Base-by-base conservation (phyloP, 2,329 filamentous ascomycete genomes). In the Endocalyx cinctus region DNA sequence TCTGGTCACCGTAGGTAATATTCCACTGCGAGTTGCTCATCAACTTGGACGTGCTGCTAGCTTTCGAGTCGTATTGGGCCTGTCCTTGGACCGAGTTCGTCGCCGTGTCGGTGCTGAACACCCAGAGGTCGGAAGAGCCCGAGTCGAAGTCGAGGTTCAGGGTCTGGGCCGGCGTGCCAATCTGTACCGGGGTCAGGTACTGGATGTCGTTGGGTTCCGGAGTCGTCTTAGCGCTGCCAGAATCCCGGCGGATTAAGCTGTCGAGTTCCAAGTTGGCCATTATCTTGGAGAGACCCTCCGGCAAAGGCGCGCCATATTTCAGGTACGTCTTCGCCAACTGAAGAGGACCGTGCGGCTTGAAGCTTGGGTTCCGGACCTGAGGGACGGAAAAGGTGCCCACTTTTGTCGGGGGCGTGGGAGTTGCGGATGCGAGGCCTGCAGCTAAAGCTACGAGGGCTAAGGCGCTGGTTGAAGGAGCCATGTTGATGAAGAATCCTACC, bases 111-210 rank as follows among this genome's bases (percentile, higher is more conserved):
- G 33, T 44, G 35, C 39, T 43, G 33, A 50, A 53, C 28, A 52
- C 50, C 50, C 50, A 53, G 25, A 54, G 44, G 25, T 54, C 50
- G 12, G 50, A 48, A 4, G 50, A 53, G 4, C 50, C 50, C 11
- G 49, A 35, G 40, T 53, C 50, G 29, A 53, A 48, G 42, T 52
- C 50, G 16, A 53, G 41, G 35, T 49, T 43, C 15, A 53, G 37
- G 8, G 41, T 47, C 42, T 51, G 43, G 1, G 45, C 34, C 2
- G 48, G 48, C 4, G 48, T 50, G 17, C 50, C 50, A 35, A 53
- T 50, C 10, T 38, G 27, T 14, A 53, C 48, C n/a, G 47, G 44
- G 6, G 45, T 43, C 19, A 51, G 17, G 28, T 43, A 52, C 39
- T 46, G 42, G 12, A 34, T 29, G 36, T 50, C 43, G 32, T 38